A percentile compares a stretch with the other conserved stretches of the same genome.
Conservation (phyloP, 176 grass and related monocot genomes). For the Phragmites australis region DNA sequence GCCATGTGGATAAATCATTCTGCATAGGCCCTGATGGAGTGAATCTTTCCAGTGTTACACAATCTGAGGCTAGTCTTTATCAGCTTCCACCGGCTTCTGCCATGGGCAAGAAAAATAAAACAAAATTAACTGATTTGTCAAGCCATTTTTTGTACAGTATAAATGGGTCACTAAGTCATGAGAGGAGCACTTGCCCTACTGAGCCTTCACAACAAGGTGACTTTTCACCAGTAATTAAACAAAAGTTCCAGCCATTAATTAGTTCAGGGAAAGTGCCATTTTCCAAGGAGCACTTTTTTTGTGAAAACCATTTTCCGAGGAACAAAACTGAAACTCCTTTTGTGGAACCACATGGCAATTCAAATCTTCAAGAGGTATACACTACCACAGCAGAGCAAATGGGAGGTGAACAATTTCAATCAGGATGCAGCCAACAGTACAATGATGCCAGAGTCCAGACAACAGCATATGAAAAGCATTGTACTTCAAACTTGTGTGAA, state of each 20-base stretch:
- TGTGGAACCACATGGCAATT: conserved; percentile 1
- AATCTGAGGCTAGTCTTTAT: conserved; percentile 29
- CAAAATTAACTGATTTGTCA: conserved; percentile 34
- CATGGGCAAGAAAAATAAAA: conserved; percentile 29
- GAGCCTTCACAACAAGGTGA: conserved; percentile 21
- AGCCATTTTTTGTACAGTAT: background rate
- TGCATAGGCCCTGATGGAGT: conserved; percentile 28
- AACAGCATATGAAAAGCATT: conserved; percentile 29
- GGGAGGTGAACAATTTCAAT: conserved; percentile 10
- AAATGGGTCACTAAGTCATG: conserved; percentile 25
- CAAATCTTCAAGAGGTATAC: conserved; percentile 26
- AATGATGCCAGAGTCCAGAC: conserved; percentile 25
- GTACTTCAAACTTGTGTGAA: conserved; percentile 30
- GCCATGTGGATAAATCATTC: conserved; percentile 46
- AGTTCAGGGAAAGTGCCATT: conserved; percentile 34
- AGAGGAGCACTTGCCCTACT: conserved; percentile 9
- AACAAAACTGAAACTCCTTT: conserved; percentile 33
- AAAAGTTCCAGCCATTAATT: conserved; percentile 34
- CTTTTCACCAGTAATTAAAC: conserved; percentile 39
- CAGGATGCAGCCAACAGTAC: conserved; percentile 18
- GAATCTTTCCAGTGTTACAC: conserved; percentile 35
- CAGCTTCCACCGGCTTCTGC: conserved; percentile 39
- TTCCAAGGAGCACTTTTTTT: conserved; percentile 25
- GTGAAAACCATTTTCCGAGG: conserved; percentile 9
- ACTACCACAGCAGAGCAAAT: conserved; percentile 19